Percentiles rank a stretch among this genome's conserved stretches.
Evolutionary conservation across 1,284 basidiomycete species (phyloP).

Genomic region (Melampsora abietis-canadensis): DNA sequence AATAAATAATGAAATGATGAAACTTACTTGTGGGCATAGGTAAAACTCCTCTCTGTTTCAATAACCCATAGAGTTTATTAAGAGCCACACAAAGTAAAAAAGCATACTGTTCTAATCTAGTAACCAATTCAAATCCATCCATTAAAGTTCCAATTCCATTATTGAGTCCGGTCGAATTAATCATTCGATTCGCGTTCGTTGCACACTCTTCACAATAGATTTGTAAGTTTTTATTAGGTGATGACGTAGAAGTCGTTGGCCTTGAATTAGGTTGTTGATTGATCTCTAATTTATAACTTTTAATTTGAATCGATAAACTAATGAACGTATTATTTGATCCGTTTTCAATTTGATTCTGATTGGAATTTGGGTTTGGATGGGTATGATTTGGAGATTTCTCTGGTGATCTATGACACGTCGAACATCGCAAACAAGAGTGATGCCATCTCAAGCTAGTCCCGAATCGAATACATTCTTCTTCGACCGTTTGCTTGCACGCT

Average conservation of each 20-base stretch:
- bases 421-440: constrained; percentile 81
- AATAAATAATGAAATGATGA: constrained; percentile 45
- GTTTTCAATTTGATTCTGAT: constrained; percentile 37
- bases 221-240: constrained; percentile 47
- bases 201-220: constrained; percentile 72
- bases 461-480: constrained; percentile 91
- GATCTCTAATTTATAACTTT: constrained; percentile 49
- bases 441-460: constrained; percentile 97
- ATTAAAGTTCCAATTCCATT: constrained; percentile 47
- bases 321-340: constrained; percentile 57
- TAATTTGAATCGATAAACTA: constrained; percentile 30
- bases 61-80: constrained; percentile 79
- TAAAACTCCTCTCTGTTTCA: constrained; percentile 87
- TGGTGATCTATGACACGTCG: constrained; percentile 72
- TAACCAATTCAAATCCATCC: constrained; percentile 81
- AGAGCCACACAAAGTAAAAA: constrained; percentile 94
- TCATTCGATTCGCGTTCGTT: constrained; percentile 53
- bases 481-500: constrained; percentile 81
- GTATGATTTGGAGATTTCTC: constrained; percentile 52
- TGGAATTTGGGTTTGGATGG: constrained; percentile 55
- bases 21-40: constrained; percentile 69
- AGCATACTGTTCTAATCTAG: constrained; percentile 93
- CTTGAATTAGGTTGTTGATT: constrained; percentile 30
- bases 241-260: neutral
- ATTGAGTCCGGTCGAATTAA: constrained; percentile 1